These are phyloP conservation scores for Hirschfeldia incana DNA, from an alignment of 345 rosid species.

Conservation along the genomic window DNA sequence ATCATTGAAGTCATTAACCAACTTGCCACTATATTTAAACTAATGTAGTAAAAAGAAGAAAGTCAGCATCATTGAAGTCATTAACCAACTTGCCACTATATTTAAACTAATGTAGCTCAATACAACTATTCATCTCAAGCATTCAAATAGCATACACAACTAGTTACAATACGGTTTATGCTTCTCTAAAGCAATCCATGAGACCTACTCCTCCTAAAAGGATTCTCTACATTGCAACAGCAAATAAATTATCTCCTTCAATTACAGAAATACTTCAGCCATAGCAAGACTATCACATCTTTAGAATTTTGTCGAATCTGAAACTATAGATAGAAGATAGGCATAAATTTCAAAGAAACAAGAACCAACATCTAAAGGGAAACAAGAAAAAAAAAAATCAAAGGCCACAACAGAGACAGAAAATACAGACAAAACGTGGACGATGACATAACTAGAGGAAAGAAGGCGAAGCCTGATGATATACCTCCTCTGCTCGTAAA, in stretches of 20 bases:
- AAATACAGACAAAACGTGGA: slow-evolving; percentile 6
- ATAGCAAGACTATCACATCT: slow-evolving; percentile 6
- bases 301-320: neutral
- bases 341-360: neutral
- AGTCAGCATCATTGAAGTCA: neutral
- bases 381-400: neutral
- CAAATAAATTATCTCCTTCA: slow-evolving; percentile 7
- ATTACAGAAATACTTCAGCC: neutral
- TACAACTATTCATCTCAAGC: slow-evolving; percentile 8
- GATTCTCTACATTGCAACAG: neutral
- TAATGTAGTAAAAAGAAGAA: slow-evolving; percentile 3
- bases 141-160: slow-evolving; percentile 6
- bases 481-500: slow-evolving; percentile 94
- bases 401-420: neutral
- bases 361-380: slow-evolving; percentile 1
- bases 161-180: neutral
- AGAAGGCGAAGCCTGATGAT: slow-evolving; percentile 25
- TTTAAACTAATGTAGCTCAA: slow-evolving; percentile 6
- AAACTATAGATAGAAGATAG: neutral
- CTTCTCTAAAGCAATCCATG: neutral
- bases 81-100: slow-evolving; percentile 2
- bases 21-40: neutral
- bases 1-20: neutral
- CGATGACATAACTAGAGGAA: slow-evolving; percentile 7
- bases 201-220: neutral